Evolutionary conservation across 2,329 filamentous ascomycete species (phyloP), one percentile per base, ranked within the genome.

Genomic region (Colletotrichum sidae): DNA sequence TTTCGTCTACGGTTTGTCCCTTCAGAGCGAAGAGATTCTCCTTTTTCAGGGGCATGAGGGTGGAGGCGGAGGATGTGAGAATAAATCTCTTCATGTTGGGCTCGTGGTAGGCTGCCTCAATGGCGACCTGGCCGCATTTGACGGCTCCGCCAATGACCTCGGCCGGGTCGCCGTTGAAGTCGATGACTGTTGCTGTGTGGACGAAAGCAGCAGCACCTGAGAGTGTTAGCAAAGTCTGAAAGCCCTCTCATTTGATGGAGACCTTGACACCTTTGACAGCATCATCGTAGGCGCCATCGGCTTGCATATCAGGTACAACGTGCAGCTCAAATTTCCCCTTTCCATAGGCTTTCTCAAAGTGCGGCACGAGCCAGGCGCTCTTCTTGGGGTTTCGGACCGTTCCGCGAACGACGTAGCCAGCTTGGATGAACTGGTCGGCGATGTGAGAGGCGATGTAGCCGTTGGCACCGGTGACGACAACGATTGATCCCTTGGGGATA

Each of bases 381-480:
- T 77, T 81, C 5, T 72, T 68, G 0, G 67, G 44, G 52, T 74
- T 70, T 0, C 82, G 80, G 11, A 79, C 77, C 3, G 80, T 81
- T 2, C 81, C 82, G 12, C 81, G 79, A n/a, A 85, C 82, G 7
- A 73, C 73, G 60, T 79, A 83, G 12, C 81, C 81, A 0, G 69
- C 69, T 1, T 68, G 53, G 0, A 83, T 75, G 13, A 81, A 70
- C 49, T 80, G 73, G 50, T 79, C 74, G 3, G 75, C 76, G 10
- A 81, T 73, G 6, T 83, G 75, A 2, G 77, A 78, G 8, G 72
- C 81, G 6, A 84, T 72, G 55, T 76, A 76, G 1, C 81, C 80
- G 41, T 80, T 83, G 33, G 69, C 73, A 2, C 80, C 81, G 0
- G 80, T 83, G 1, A 83, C 71, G 0, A 83, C 74, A 12, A 82